Evolutionary conservation across 495 filamentous ascomycete genomes (phyloP).

Genomic region (Penicillium manginii): DNA sequence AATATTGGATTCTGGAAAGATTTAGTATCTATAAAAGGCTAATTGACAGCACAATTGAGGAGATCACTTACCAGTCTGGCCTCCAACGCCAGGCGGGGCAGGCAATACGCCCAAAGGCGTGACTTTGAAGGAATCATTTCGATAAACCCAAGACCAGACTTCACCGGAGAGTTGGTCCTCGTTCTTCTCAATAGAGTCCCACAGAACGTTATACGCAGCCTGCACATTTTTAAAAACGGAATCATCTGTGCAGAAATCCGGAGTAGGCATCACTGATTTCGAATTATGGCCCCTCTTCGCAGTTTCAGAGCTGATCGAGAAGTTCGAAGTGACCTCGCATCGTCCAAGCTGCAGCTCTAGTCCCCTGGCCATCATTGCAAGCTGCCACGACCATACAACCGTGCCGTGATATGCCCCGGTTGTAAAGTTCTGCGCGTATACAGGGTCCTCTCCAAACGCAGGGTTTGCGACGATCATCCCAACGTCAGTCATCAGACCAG

Average conservation of each 20-base stretch:
- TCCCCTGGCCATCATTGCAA: slow-evolving; percentile 67
- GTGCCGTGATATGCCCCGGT: slow-evolving; percentile 65
- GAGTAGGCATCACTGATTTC: slow-evolving; percentile 23
- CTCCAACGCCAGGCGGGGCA: slow-evolving; percentile 50
- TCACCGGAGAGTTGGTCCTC: slow-evolving; percentile 55
- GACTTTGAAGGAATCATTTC: slow-evolving; percentile 48
- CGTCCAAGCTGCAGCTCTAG: slow-evolving; percentile 52
- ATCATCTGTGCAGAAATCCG: slow-evolving; percentile 53
- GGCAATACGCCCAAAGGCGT: slow-evolving; percentile 56
- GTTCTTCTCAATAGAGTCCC: slow-evolving; percentile 63
- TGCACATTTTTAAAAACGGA: slow-evolving; percentile 52
- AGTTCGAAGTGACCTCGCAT: slow-evolving; percentile 35
- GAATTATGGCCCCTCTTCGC: background rate
- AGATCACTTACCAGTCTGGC: slow-evolving; percentile 33
- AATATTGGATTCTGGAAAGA: slow-evolving; percentile 26
- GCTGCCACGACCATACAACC: slow-evolving; percentile 67
- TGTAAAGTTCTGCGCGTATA: slow-evolving; percentile 56
- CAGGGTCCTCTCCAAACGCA: slow-evolving; percentile 55
- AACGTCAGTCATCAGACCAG: slow-evolving; percentile 59
- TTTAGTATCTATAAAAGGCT: background rate
- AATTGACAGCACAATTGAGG: background rate
- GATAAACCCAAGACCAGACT: slow-evolving; percentile 67
- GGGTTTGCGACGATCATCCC: slow-evolving; percentile 66
- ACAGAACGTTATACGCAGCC: slow-evolving; percentile 61
- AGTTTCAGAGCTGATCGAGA: background rate